phyloP scores from a whole-genome alignment of 148 eudicot genomes.

The Silene uniflora region DNA sequence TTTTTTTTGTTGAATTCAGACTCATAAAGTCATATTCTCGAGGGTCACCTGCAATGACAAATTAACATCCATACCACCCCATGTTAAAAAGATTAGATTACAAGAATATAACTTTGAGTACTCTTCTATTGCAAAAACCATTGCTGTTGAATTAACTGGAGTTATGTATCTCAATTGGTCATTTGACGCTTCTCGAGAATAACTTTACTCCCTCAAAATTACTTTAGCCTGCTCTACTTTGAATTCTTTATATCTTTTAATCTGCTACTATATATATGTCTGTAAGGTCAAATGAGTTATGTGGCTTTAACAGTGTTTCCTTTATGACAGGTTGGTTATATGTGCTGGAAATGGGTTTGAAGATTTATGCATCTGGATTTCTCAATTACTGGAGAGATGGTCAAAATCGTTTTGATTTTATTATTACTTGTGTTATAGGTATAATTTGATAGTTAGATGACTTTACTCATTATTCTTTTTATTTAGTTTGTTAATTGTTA shows the following conservation, averaged over 20 bases:
- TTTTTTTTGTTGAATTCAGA: too few species aligned
- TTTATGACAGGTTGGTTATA: conserved; percentile 77
- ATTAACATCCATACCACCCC: conserved; percentile 4
- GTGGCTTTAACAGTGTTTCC: conserved; percentile 4
- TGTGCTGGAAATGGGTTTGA: conserved; percentile 83
- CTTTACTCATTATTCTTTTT: neutral
- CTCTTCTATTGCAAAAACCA: neutral
- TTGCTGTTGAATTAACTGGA: neutral
- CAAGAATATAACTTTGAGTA: neutral
- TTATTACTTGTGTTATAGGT: conserved; percentile 95
- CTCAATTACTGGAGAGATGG: conserved; percentile 97
- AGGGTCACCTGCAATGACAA: neutral
- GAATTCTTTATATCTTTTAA: neutral
- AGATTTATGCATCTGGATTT: conserved; percentile 78
- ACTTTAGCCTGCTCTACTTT: neutral
- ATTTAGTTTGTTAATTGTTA: neutral
- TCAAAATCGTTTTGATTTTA: conserved; percentile 85
- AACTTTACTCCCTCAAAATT: too few species aligned
- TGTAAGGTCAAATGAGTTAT: neutral
- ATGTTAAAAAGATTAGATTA: neutral
- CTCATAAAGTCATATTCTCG: neutral
- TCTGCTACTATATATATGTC: neutral
- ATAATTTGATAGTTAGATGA: conserved; percentile 10
- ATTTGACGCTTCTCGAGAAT: neutral
- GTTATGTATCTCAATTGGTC: neutral